phyloP scores from a whole-genome alignment of 2,329 filamentous ascomycete species.

The Fusarium newnesense region DNA sequence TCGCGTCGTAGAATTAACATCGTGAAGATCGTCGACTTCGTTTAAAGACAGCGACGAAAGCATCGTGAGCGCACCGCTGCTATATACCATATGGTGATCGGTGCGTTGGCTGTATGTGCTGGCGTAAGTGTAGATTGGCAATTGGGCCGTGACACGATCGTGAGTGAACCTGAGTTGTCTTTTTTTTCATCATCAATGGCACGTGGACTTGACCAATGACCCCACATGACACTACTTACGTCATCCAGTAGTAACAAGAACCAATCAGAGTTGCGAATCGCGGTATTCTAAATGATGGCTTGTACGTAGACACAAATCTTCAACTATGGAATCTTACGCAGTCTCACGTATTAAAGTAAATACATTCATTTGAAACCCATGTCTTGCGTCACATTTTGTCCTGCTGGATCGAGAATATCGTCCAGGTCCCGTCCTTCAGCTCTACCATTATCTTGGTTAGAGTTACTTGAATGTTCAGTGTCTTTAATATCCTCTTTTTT shows the following conservation, averaged over 20 bases:
- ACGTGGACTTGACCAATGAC: not conserved
- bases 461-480: not conserved
- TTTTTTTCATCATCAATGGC: not conserved
- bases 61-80: not conserved
- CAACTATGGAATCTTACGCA: not conserved
- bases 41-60: not conserved
- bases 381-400: not conserved
- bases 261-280: not conserved
- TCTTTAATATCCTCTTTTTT: not conserved
- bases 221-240: not conserved
- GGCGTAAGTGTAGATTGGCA: not conserved
- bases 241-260: not conserved
- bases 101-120: not conserved
- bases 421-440: not conserved
- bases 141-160: not conserved
- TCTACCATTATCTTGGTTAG: not conserved
- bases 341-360: not conserved
- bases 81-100: not conserved
- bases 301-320: not conserved
- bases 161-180: not conserved
- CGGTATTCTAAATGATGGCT: not conserved
- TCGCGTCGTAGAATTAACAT: not conserved
- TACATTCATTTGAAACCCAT: not conserved
- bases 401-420: not conserved
- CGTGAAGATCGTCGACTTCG: not conserved